These are phyloP conservation scores for Acer saccharum DNA, from an alignment of 345 rosid species.

Conservation along the genomic window DNA sequence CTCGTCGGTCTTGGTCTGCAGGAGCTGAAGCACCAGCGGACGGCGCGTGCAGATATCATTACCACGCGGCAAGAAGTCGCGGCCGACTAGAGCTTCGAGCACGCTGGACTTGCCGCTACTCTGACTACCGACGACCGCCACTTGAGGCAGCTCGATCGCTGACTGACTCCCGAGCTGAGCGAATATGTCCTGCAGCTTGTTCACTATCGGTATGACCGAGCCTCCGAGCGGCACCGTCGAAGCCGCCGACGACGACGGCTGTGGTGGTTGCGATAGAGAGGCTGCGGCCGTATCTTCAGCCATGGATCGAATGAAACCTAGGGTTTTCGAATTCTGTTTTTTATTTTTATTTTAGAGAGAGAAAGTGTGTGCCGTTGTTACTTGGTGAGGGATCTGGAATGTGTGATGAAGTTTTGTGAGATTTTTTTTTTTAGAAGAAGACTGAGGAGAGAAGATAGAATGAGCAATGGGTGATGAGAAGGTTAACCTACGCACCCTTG, in stretches of 20 bases:
- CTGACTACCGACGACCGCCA: slow-evolving; percentile 97
- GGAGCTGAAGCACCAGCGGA: slow-evolving; percentile 91
- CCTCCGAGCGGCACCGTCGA: slow-evolving; percentile 66
- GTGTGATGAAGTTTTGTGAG: not conserved
- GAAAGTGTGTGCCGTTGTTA: not conserved
- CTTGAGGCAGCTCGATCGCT: slow-evolving; percentile 95
- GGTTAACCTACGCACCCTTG: slow-evolving; percentile 4
- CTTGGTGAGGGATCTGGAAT: not conserved
- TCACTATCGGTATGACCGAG: slow-evolving; percentile 90
- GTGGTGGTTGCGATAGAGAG: slow-evolving; percentile 13
- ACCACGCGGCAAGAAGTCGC: slow-evolving; percentile 96
- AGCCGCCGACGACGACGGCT: not conserved
- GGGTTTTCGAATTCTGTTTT: slow-evolving; percentile 21
- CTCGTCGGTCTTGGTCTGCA: slow-evolving; percentile 82
- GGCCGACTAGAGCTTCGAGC: slow-evolving; percentile 94
- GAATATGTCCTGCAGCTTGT: slow-evolving; percentile 94
- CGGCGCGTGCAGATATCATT: slow-evolving; percentile 93
- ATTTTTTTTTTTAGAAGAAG: not conserved
- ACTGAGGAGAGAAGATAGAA: not conserved
- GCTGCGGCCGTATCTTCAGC: slow-evolving; percentile 37
- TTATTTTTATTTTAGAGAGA: not conserved
- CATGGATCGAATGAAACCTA: slow-evolving; percentile 27
- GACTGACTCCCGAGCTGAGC: slow-evolving; percentile 94
- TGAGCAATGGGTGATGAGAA: not conserved
- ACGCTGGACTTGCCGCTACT: slow-evolving; percentile 99